Evolutionary conservation across 805 yeast species (phyloP).

Genomic region (Starmerella bacillaris): DNA sequence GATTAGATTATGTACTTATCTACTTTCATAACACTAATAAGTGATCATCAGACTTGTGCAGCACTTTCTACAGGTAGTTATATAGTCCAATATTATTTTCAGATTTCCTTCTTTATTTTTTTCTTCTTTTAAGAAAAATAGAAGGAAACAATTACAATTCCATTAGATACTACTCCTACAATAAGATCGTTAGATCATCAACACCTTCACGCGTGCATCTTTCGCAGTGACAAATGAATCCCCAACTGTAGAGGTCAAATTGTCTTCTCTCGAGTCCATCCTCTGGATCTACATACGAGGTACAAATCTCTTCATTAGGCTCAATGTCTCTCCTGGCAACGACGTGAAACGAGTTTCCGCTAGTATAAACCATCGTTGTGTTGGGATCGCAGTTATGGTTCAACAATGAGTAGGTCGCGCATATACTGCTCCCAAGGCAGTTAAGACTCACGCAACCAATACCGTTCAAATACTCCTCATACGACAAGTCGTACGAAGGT

Average conservation of each 20-base stretch:
- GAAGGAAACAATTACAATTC: too few species aligned
- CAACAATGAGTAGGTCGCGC: constrained; percentile 45
- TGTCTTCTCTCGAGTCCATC: constrained; percentile 46
- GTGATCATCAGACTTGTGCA: too few species aligned
- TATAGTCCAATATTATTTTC: too few species aligned
- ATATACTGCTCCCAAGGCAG: constrained; percentile 47
- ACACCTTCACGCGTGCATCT: constrained; percentile 35
- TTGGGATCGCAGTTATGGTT: constrained; percentile 68
- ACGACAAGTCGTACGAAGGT: constrained; percentile 22
- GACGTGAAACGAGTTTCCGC: constrained; percentile 34
- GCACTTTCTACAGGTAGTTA: too few species aligned
- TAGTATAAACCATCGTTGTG: constrained; percentile 24
- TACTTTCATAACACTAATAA: too few species aligned
- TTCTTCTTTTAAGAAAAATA: too few species aligned
- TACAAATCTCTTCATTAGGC: constrained; percentile 49
- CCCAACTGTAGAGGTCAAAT: constrained; percentile 56
- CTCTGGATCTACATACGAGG: constrained; percentile 52
- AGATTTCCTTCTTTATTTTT: constrained; percentile 1
- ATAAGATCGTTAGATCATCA: too few species aligned
- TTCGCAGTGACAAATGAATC: constrained; percentile 51
- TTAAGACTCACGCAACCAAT: constrained; percentile 62
- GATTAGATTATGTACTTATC: too few species aligned
- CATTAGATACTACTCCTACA: too few species aligned
- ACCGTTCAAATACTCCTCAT: constrained; percentile 39
- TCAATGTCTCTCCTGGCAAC: constrained; percentile 40